Base-by-base conservation (phyloP, 2,329 filamentous ascomycete genomes). In the Talaromyces albobiverticillius region DNA sequence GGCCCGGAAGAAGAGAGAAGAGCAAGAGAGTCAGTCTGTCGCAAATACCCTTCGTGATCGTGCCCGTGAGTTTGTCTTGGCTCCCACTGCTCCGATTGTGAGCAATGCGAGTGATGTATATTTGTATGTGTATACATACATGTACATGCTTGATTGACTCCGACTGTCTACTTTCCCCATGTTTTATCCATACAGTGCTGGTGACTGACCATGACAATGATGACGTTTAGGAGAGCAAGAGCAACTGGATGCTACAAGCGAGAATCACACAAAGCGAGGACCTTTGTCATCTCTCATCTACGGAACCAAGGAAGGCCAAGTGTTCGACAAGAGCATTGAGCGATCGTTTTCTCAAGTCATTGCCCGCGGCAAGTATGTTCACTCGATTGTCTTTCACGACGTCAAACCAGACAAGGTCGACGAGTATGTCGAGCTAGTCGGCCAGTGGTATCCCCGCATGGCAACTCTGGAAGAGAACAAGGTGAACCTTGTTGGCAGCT, bases 391-490 rank as follows among this genome's bases (percentile, higher is more conserved):
- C 56, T 90, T 96, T 68, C 94, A 99, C 77, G 84, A 95, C 58
- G 94, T 99, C 61, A 91, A 95, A 76, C 91, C 92, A 57, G 91
- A 96, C 65, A 94, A 90, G 76, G 89, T 96, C 45, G 91, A 96
- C 59, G 93, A 97, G 67, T 99, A 99, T 68, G 86, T 93, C 49
- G 82, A 93, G 55, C 80, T 97, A 47, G 90, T 97, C 13, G 90
- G 94, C 57, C 80, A 82, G 34, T 97, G 90, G 88, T 99, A 99
- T 68, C 93, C 94, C 8, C 85, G 83, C 68, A 91, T 97, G 82
- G 94, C 94, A 43, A 81, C 82, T 56, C 81, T 85, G 61, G 85
- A 88, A 18, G 87, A 94, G 75, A 96, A 97, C 76, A 93, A 93
- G 75, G 93, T 99, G 62, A 87, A 99, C 71, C 78, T 99, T 54